phyloP scores from a whole-genome alignment of 352 stramenopile genomes.

The Peronospora tabacina region DNA sequence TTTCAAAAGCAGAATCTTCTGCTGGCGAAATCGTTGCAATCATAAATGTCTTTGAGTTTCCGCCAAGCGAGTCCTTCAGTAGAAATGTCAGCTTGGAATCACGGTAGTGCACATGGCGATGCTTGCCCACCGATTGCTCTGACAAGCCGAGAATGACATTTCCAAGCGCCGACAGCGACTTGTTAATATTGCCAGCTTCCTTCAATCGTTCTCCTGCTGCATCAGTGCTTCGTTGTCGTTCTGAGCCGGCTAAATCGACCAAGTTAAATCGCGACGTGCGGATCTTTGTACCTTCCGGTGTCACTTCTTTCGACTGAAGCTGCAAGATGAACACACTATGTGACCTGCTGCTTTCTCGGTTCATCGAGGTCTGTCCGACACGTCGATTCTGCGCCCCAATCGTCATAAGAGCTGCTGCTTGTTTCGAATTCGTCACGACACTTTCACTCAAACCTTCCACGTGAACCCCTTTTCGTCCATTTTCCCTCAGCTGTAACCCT shows the following conservation, averaged over 20 bases:
- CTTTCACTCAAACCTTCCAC: conserved; percentile 74
- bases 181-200: conserved; percentile 95
- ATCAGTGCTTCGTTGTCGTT: conserved; percentile 94
- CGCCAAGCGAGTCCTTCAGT: conserved; percentile 75
- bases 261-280: conserved; percentile 92
- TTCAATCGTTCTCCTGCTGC: conserved; percentile 92
- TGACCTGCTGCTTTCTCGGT: conserved; percentile 74
- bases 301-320: conserved; percentile 60
- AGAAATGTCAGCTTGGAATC: conserved; percentile 84
- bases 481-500: conserved; percentile 65
- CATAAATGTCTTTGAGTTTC: conserved; percentile 86
- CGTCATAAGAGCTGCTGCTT: conserved; percentile 70
- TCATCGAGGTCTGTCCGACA: conserved; percentile 81
- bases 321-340: conserved; percentile 84
- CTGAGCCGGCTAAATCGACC: conserved; percentile 96
- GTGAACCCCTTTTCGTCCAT: conserved; percentile 60
- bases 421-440: conserved; percentile 52
- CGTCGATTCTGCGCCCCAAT: conserved; percentile 66
- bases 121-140: conserved; percentile 70
- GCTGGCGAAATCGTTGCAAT: conserved; percentile 75
- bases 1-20: conserved; percentile 80
- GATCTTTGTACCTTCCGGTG: conserved; percentile 51
- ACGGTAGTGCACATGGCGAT: conserved; percentile 77
- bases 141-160: conserved; percentile 92
- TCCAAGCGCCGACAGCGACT: conserved; percentile 92